Evolutionary conservation across 2,329 filamentous ascomycete species (phyloP), one percentile per base, ranked within the genome.

Genomic region (Talaromyces sp.): DNA sequence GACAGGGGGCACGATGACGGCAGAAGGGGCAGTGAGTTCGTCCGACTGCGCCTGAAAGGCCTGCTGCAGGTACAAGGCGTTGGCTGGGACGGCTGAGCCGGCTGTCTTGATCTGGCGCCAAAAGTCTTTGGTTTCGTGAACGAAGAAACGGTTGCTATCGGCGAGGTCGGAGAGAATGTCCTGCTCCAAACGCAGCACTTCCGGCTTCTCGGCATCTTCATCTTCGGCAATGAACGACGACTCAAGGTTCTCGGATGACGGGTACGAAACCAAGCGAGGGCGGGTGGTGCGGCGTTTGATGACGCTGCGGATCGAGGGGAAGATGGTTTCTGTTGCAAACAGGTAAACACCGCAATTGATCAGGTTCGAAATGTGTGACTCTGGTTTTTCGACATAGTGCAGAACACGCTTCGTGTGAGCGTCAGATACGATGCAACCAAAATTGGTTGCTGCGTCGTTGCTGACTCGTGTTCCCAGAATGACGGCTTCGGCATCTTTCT

Each of bases 81-180:
- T 98, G 64, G 95, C 95, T 17, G 95, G 95, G 29, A 99, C 92
- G 55, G 95, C 95, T 6, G 93, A 98, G 62, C 95, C 95, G 62
- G 95, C 95, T 1, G 95, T 97, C 85, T 99, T 99, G 85, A 99
- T 98, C 82, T 99, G 95, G 69, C 95, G 91, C 95, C 95, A 99
- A 78, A 99, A 99, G 76, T 98, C 95, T 81, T 96, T 96, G 66
- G 93, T 98, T 81, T 99, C 95, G 76, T 96, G 90, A 32, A 98
- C 95, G 78, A 92, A 98, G 82, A 99, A 99, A 76, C 95, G 91
- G 80, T 96, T 95, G 84, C 86, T 96, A 78, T 98, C 95, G 63
- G 95, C 93, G 71, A 98, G 87, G 71, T 98, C 93, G 56, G 92
- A 89, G 62, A 99, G 84, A 57, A 98, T 96, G 74, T 99, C 95